Evolutionary conservation across 192 early-diverging fungal species (phyloP).

Genomic region (Chytriomyces sp.): DNA sequence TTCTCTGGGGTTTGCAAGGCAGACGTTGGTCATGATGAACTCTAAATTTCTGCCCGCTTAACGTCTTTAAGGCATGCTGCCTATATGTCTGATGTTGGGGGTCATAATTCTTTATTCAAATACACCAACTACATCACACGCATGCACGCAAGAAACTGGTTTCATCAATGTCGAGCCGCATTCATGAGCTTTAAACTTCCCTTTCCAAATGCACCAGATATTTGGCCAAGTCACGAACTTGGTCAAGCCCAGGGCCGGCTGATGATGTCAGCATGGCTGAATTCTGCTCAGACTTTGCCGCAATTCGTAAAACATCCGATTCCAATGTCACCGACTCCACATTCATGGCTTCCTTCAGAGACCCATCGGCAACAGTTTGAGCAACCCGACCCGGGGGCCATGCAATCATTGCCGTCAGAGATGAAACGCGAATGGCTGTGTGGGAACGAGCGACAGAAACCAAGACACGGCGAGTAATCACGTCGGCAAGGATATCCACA

Average conservation of each 20-base stretch:
- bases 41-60: no score
- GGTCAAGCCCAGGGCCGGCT: slow-evolving; percentile 3
- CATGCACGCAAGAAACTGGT: no score
- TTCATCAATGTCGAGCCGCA: no score
- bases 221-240: slow-evolving; percentile 4
- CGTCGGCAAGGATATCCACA: not conserved
- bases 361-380: not conserved
- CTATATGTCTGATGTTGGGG: no score
- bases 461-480: not conserved
- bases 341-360: not conserved
- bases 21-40: no score
- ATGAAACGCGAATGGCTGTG: not conserved
- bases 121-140: no score
- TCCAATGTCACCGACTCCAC: slow-evolving; percentile 5
- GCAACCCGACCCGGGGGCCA: not conserved
- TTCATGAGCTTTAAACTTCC: not conserved
- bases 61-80: no score
- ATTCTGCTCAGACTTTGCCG: not conserved
- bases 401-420: not conserved
- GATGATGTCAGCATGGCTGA: not conserved
- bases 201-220: slow-evolving; percentile 22
- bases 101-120: no score
- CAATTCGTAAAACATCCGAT: not conserved
- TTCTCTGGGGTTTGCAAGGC: slow-evolving; percentile 13
- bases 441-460: not conserved